Base-by-base conservation (phyloP, 352 stramenopile genomes). In the Pythium rhizo-oryzae region DNA sequence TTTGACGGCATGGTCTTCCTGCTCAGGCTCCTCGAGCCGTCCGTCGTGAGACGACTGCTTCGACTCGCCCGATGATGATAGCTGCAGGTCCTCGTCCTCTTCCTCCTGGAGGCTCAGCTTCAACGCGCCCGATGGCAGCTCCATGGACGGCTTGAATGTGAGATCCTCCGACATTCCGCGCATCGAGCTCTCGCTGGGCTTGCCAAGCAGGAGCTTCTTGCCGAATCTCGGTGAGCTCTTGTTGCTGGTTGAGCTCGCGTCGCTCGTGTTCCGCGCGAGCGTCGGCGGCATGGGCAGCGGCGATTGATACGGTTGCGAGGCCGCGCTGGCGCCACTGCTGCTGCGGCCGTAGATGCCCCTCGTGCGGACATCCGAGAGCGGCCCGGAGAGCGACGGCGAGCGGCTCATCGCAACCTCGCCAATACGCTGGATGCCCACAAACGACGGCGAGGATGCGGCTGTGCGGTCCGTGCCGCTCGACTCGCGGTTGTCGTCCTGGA, bases 401-500 rank as follows among this genome's bases (percentile, higher is more conserved):
- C 59, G 47, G 16, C 50, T 51, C 46, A 65, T 44, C n/a, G 49
- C 46, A 19, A 44, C 57, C 35, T 63, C 59, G 0, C 49, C 59
- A 16, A 57, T 65, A 0, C 59, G 35, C 47, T 65, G 59, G 49
- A 51, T 41, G 33, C 46, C 59, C 30, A 51, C 50, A 35, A 67
- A 68, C 39, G 62, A 68, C 39, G 51, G 54, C 21, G 63, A 70
- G 41, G 65, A 65, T 11, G 46, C 52, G 8, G 44, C 54, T n/a
- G 65, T 65, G 65, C 49, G 47, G n/a, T 66, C 65, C 2, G 65
- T 65, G 33, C 65, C 54, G 23, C 33, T 62, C 15, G 65, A 72
- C 50, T 67, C 58, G 43, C 65, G 65, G 23, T 58, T 56, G 49
- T 70, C 55, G 7, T 72, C 58, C 35, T 72, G 65, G 43, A 72